Evolutionary conservation across 768 basidiomycete species (phyloP).

Genomic region (Pleurotus salmoneostramineus): DNA sequence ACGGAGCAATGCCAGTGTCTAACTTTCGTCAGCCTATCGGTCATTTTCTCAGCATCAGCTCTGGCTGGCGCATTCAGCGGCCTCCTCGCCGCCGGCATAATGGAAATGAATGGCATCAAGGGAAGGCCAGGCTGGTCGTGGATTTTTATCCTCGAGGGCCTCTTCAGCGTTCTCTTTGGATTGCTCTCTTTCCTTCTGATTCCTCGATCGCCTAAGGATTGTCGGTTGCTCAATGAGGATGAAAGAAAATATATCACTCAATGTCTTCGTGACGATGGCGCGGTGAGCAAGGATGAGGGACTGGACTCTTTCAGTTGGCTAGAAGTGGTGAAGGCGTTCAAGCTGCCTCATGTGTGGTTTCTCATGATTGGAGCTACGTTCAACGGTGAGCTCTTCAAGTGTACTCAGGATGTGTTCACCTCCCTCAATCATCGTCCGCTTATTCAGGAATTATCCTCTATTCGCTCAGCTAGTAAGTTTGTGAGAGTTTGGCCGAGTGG

Average conservation of each 20-base stretch:
- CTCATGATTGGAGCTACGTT: slow-evolving; percentile 27
- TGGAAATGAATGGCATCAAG: slow-evolving; percentile 38
- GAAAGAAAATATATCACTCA: slow-evolving; percentile 9
- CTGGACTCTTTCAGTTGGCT: slow-evolving; percentile 32
- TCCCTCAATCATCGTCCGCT: too few species aligned
- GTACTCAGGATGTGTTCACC: not conserved
- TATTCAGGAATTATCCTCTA: slow-evolving; percentile 17
- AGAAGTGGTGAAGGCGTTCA: slow-evolving; percentile 28
- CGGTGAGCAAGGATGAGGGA: slow-evolving; percentile 14
- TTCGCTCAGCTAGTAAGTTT: slow-evolving; percentile 16
- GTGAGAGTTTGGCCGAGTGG: too few species aligned
- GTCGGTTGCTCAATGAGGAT: not conserved
- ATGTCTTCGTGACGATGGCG: slow-evolving; percentile 12
- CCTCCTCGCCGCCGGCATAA: slow-evolving; percentile 38
- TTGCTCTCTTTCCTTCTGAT: slow-evolving; percentile 31
- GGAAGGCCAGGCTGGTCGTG: slow-evolving; percentile 44
- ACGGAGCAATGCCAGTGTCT: not conserved
- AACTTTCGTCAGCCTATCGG: slow-evolving; percentile 18
- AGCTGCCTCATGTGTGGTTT: slow-evolving; percentile 33
- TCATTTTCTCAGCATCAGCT: slow-evolving; percentile 2
- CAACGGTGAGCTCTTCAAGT: slow-evolving; percentile 18
- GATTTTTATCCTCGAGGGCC: slow-evolving; percentile 45
- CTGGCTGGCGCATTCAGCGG: slow-evolving; percentile 3
- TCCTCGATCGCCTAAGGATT: slow-evolving; percentile 25
- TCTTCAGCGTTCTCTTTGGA: slow-evolving; percentile 41